phyloP scores from a whole-genome alignment of 108 stramenopile genomes.

The Seminavis robusta region DNA sequence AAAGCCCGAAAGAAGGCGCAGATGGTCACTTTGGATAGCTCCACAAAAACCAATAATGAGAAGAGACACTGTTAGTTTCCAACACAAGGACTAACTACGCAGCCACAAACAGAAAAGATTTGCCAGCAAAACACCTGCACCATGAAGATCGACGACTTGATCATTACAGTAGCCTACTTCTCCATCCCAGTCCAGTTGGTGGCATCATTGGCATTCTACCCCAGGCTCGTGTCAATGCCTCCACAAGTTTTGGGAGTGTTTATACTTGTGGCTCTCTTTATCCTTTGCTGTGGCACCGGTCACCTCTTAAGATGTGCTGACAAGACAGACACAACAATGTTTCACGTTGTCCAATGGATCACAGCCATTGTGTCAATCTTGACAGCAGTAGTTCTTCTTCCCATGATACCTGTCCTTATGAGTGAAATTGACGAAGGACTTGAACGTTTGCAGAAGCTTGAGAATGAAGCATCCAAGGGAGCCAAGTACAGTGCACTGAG shows the following conservation, averaged over 20 bases:
- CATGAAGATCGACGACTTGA: slow-evolving; percentile 24
- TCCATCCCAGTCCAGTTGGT: slow-evolving; percentile 50
- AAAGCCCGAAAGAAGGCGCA: too few species aligned
- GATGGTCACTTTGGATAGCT: too few species aligned
- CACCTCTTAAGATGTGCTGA: slow-evolving; percentile 36
- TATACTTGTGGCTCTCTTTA: slow-evolving; percentile 44
- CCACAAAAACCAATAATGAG: too few species aligned
- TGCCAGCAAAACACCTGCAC: too few species aligned
- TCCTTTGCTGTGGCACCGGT: slow-evolving; percentile 47
- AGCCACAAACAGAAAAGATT: too few species aligned
- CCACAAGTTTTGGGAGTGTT: slow-evolving; percentile 25
- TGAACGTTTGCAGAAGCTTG: slow-evolving; percentile 4
- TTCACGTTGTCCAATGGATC: slow-evolving; percentile 18
- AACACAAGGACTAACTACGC: too few species aligned
- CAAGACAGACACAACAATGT: background rate
- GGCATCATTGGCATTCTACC: slow-evolving; percentile 27
- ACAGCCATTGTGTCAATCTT: slow-evolving; percentile 37
- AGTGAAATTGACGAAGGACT: slow-evolving; percentile 10
- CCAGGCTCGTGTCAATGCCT: slow-evolving; percentile 28
- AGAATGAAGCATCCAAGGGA: slow-evolving; percentile 4
- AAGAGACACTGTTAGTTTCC: too few species aligned
- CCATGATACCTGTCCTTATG: slow-evolving; percentile 36
- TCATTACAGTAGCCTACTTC: slow-evolving; percentile 53
- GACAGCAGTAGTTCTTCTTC: slow-evolving; percentile 38
- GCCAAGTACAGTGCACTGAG: too few species aligned